These are phyloP conservation scores for Nasturtium officinale DNA, from an alignment of 345 rosid genomes.

Conservation along the genomic window DNA sequence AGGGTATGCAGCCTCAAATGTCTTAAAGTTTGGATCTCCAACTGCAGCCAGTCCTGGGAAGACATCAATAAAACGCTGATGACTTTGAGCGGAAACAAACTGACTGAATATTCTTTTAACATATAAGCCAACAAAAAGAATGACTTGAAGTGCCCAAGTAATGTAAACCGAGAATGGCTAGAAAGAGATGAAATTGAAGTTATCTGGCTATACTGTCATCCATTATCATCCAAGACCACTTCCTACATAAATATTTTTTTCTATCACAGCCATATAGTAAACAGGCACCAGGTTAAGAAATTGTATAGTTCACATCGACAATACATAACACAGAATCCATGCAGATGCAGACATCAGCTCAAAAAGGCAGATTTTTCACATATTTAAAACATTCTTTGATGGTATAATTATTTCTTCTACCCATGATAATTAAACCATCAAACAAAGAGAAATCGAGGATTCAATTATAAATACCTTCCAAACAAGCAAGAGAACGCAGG, in stretches of 20 bases:
- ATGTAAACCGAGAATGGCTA: slow-evolving; percentile 18
- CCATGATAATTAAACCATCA: slow-evolving; percentile 8
- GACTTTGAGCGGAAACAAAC: background rate
- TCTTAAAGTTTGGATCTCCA: slow-evolving; percentile 80
- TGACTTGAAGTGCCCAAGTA: background rate
- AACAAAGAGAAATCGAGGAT: slow-evolving; percentile 19
- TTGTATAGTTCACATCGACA: background rate
- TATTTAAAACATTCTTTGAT: background rate
- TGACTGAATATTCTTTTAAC: background rate
- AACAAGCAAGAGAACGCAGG: slow-evolving; percentile 91
- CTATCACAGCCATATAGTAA: slow-evolving; percentile 12
- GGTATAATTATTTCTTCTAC: slow-evolving; percentile 5
- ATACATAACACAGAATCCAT: background rate
- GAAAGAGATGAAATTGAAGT: slow-evolving; percentile 15
- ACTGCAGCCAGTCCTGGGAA: slow-evolving; percentile 81
- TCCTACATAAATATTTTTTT: background rate
- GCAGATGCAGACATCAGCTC: slow-evolving; percentile 20
- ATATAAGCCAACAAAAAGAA: slow-evolving; percentile 18
- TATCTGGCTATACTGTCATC: slow-evolving; percentile 2
- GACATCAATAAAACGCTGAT: slow-evolving; percentile 25
- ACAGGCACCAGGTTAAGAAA: background rate
- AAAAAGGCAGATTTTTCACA: slow-evolving; percentile 5
- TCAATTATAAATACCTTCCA: slow-evolving; percentile 70
- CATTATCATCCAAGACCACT: slow-evolving; percentile 9
- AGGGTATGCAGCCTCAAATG: slow-evolving; percentile 95